Base-by-base conservation (phyloP, 306 rosid genomes). In the Alnus rubra region DNA sequence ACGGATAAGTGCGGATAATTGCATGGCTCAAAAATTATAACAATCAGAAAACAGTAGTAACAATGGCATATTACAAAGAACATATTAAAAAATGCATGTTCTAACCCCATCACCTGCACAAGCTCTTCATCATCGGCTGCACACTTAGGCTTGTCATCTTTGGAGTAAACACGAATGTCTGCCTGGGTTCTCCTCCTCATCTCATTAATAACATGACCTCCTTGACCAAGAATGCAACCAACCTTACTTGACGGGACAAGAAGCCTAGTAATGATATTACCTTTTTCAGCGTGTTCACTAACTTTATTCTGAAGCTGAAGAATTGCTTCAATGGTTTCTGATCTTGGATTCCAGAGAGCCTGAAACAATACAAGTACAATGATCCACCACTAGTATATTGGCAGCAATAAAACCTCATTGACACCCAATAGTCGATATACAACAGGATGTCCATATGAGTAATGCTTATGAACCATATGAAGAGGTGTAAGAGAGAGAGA, bases 171-270 rank as follows among this genome's bases (percentile, higher is more conserved):
- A 31, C 85, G 83, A 74, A 77, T 80, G 64, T 76, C 82, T 55
- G 79, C 84, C 53, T 76, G 82, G 55, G 85, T 84, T 81, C 79
- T 74, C 78, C 80, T 78, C 19, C 85, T 81, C 83, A 81, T 74
- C 71, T 84, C 88, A 77, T 77, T 84, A 28, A 81, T 81, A 39
- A 84, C 76, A 51, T 73, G 74, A n/a, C 85, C 85, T 70, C 88
- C 88, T 84, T 81, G 80, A 60, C 88, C 88, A 78, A 84, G 82
- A 50, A 84, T 31, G 88, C 88, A 84, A 39, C 85, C 85, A 81
- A 78, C 82, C 75, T 78, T 77, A 73, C 80, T 76, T 4, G 85
- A 80, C 30, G 82, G 80, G 30, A 78, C 88, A 77, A 84, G 88
- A 78, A 84, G 81, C 58, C 78, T 74, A 4, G 83, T 84, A 7